These are phyloP conservation scores for Urostyla sp. DNA, from an alignment of 73 alveolate genomes.

Conservation along the genomic window DNA sequence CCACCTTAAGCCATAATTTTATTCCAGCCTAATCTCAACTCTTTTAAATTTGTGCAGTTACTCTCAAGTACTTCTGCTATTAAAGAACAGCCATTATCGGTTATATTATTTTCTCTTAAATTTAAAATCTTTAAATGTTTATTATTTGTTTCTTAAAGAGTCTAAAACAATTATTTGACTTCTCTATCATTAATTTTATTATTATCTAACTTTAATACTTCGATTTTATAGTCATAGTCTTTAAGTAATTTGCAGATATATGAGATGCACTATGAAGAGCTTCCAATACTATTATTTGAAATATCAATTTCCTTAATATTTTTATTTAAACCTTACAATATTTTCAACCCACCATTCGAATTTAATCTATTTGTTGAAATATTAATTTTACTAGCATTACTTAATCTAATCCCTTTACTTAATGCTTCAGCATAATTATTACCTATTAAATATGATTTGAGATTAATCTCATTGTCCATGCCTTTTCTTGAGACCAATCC, in stretches of 20 bases:
- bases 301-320: conserved; percentile 21
- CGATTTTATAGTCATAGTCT: neutral
- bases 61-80: conserved; percentile 8
- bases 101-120: conserved; percentile 8
- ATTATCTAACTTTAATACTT: neutral
- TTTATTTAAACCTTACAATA: conserved; percentile 2
- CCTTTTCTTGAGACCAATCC: conserved; percentile 37
- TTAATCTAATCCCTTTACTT: conserved; percentile 1
- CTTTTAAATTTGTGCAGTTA: conserved; percentile 12
- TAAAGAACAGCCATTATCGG: conserved; percentile 9
- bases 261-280: neutral
- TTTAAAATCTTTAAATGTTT: neutral
- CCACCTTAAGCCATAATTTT: conserved; percentile 57
- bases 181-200: neutral
- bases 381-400: neutral
- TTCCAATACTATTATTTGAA: conserved; percentile 9
- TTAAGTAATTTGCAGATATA: neutral
- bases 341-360: conserved; percentile 18
- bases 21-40: conserved; percentile 60
- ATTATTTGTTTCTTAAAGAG: conserved; percentile 4
- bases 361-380: conserved; percentile 12
- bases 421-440: conserved; percentile 16
- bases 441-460: neutral
- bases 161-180: neutral
- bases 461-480: neutral